These are phyloP conservation scores for Phalaenopsis hybrid DNA, from an alignment of 116 monocot genomes.

Conservation along the genomic window DNA sequence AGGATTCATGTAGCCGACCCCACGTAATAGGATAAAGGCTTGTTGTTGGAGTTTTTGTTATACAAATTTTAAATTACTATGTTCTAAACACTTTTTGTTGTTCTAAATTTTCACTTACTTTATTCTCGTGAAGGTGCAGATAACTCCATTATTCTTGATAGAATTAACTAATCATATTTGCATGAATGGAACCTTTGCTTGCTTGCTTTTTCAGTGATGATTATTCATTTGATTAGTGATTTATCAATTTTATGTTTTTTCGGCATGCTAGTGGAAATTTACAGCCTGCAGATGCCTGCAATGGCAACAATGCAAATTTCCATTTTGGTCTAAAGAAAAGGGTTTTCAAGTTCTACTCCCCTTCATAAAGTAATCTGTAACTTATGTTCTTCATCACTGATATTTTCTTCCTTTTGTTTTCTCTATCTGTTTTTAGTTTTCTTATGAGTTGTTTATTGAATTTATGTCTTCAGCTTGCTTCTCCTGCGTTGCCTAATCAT, in stretches of 20 bases:
- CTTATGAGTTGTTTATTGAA: background rate
- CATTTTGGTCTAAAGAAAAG: constrained; percentile 18
- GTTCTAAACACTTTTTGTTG: too few relatives aligned
- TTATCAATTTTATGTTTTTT: background rate
- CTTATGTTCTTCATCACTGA: background rate
- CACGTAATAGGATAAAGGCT: too few relatives aligned
- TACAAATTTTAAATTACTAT: too few relatives aligned
- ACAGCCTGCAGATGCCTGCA: constrained; percentile 7
- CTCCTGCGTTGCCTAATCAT: constrained; percentile 24
- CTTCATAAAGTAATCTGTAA: constrained; percentile 6
- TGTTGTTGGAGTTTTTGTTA: too few relatives aligned
- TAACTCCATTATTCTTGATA: too few relatives aligned
- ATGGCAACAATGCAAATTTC: background rate
- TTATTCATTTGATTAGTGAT: background rate
- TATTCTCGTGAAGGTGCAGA: too few relatives aligned
- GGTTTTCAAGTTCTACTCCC: constrained; percentile 13
- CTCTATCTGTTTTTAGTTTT: background rate
- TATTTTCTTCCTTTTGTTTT: background rate
- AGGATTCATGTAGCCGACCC: too few relatives aligned
- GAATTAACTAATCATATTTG: background rate
- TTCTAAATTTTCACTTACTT: too few relatives aligned
- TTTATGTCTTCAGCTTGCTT: constrained; percentile 31
- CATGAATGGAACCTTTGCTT: background rate
- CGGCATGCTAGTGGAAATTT: constrained; percentile 15
- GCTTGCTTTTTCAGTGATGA: background rate